Evolutionary conservation across 1,284 basidiomycete species (phyloP).

Genomic region (Schizophyllum amplum): DNA sequence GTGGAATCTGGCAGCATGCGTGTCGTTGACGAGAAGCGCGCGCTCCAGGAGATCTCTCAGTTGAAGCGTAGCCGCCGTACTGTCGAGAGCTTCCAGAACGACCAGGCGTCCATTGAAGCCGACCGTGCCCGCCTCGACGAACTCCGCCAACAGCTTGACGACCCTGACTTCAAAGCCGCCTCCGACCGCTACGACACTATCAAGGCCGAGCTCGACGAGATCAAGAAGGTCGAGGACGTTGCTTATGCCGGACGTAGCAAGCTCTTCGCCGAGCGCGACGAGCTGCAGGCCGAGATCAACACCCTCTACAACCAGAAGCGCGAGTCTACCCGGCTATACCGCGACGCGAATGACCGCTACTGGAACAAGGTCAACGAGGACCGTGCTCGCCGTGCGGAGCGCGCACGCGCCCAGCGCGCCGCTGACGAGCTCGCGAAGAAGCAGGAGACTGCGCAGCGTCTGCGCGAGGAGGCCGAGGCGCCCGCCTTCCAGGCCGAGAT

Average conservation of each 20-base stretch:
- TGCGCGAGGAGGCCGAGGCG: constrained; percentile 86
- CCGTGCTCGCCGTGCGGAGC: constrained; percentile 77
- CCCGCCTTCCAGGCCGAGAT: constrained; percentile 94
- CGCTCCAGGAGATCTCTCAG: constrained; percentile 80
- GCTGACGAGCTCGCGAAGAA: constrained; percentile 81
- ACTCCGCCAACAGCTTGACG: constrained; percentile 80
- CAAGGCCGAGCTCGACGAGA: constrained; percentile 78
- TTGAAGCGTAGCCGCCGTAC: constrained; percentile 62
- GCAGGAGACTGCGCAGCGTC: constrained; percentile 69
- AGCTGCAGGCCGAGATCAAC: constrained; percentile 65
- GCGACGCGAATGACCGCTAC: constrained; percentile 78
- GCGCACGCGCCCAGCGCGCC: constrained; percentile 71
- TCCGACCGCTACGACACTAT: constrained; percentile 81
- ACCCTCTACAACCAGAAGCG: constrained; percentile 75
- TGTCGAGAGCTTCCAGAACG: constrained; percentile 74
- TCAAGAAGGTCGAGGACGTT: constrained; percentile 86
- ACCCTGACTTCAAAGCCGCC: constrained; percentile 82
- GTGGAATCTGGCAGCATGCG: constrained; percentile 92
- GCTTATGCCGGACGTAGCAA: constrained; percentile 76
- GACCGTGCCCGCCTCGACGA: constrained; percentile 76
- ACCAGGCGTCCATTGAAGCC: constrained; percentile 75
- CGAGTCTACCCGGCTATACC: constrained; percentile 61
- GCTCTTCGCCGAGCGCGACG: constrained; percentile 84
- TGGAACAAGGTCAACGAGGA: constrained; percentile 81
- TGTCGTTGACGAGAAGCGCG: constrained; percentile 93